Evolutionary conservation across 257 asterid genomes (phyloP), one percentile per base, ranked within the genome.

Genomic region (Misopates orontium): DNA sequence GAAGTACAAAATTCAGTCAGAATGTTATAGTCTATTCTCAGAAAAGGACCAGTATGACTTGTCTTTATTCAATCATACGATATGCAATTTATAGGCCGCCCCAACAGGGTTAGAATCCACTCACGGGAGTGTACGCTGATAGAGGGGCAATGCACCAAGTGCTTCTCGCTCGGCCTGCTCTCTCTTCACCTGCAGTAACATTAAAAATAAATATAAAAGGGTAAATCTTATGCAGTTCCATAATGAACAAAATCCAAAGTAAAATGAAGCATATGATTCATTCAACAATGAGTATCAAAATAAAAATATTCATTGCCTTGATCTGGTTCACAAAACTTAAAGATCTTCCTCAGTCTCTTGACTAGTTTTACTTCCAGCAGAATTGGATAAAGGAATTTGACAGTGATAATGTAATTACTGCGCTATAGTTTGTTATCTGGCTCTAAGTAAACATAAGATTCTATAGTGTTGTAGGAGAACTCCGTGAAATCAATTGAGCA

Each of bases 91-190:
- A 49, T 10, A 62, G 59, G 59, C 24, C 22, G 67, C 44, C 48
- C n/a, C 62, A 51, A 36, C 53, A 52, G 57, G 13, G 32, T 67
- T 4, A 17, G 32, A 56, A 48, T 42, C 71, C 60, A 69, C 69
- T 91, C 64, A 93, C 15, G 99, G 97, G 72, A 93, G 22, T 49
- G 92, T 74, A 41, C 99, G 96, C 82, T 93, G 95, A 68, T 90
- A 90, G 69, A 93, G 97, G 40, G 99, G 97, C 79, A 79, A 78
- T n/a, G 84, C 99, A 57, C 97, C 97, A n/a, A 90, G 84, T 25
- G 95, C 91, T 80, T 84, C 87, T 14, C 97, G 95, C 77, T 93
- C 99, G 39, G 97, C 97, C 1, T 66, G 77, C 86, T 93, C 99
- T 66, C 81, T 84, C 79, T 93, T 87, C 55, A 93, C 88, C 99